These are phyloP conservation scores for Karstenula rhodostoma DNA, from an alignment of 2,329 filamentous ascomycete genomes.

Conservation along the genomic window DNA sequence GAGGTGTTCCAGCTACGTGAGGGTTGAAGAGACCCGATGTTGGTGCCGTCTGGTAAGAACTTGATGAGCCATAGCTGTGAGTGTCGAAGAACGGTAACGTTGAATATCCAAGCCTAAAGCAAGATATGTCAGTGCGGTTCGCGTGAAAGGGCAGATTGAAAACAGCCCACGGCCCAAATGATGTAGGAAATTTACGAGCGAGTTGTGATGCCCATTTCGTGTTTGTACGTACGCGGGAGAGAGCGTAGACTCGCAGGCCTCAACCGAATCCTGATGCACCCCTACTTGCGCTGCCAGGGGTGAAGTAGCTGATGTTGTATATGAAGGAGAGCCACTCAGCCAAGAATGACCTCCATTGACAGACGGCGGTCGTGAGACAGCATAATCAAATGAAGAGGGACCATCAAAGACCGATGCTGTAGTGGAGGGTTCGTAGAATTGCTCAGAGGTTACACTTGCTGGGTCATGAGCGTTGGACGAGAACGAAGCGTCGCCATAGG, in stretches of 20 bases:
- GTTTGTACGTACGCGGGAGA: slow-evolving; percentile 23
- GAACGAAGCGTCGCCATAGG: slow-evolving; percentile 16
- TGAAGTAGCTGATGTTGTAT: slow-evolving; percentile 38
- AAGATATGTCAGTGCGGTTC: background rate
- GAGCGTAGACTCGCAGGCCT: slow-evolving; percentile 30
- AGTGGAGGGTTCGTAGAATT: slow-evolving; percentile 30
- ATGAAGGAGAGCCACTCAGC: slow-evolving; percentile 33
- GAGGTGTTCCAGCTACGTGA: slow-evolving; percentile 34
- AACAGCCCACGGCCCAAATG: background rate
- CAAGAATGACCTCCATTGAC: slow-evolving; percentile 32
- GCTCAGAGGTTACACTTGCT: slow-evolving; percentile 35
- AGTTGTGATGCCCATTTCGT: background rate
- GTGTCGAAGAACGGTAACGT: slow-evolving; percentile 37
- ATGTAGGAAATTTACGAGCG: background rate
- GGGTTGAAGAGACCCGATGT: slow-evolving; percentile 38
- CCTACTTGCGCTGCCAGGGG: slow-evolving; percentile 31
- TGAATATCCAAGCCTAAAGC: background rate
- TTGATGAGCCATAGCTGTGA: slow-evolving; percentile 26
- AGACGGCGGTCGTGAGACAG: slow-evolving; percentile 39
- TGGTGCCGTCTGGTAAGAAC: slow-evolving; percentile 33
- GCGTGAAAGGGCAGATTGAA: background rate
- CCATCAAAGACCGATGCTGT: slow-evolving; percentile 36
- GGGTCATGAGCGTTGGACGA: slow-evolving; percentile 24
- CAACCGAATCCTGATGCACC: slow-evolving; percentile 33
- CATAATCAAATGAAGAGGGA: slow-evolving; percentile 37